Evolutionary conservation across 768 basidiomycete species (phyloP), one percentile per base, ranked within the genome.

Genomic region (Lactarius hatsudake): DNA sequence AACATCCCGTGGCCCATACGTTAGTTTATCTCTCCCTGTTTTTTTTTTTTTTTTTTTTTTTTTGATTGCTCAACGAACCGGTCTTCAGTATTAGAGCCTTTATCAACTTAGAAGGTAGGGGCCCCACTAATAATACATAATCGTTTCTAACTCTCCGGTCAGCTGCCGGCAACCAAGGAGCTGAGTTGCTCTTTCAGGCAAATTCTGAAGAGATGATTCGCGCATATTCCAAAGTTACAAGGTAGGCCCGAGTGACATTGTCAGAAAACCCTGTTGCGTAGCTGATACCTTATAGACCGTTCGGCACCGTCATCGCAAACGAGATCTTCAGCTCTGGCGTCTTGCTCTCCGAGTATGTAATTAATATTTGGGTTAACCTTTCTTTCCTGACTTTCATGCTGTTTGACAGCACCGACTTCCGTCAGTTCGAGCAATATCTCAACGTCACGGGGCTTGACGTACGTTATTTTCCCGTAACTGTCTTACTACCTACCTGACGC

Each of bases 171-270:
- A 88, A 88, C 2, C 87, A 86, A 7, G 95, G 96, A 0, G 90
- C 87, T 32, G 95, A 95, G 72, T 78, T 98, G 9, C 83, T 98
- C 18, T 98, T 98, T 81, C 96, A 98, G 80, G 96, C 95, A 0
- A 98, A 95, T 0, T 94, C 92, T 6, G 86, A 93, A 73, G 86
- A 97, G 76, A 97, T 98, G 96, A 91, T 97, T 6, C 83, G 89
- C 58, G 95, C 94, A 0, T 96, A 95, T 74, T 86, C 91, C 0
- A 83, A 87, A 71, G 93, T 93, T 0, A 93, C 94, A 3, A 82
- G 90, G 91, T 87, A 66, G 55, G 75, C 68, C 38, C 54, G 28
- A 38, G 53, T 62, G 5, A 12, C 30, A 4, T 62, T 45, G 5
- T 8, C 30, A 3, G 10, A 54, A 26, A 10, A 17, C 38, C 67